These are phyloP conservation scores for Aureobasidium mangrovei DNA, from an alignment of 2,329 filamentous ascomycete genomes.

Conservation along the genomic window DNA sequence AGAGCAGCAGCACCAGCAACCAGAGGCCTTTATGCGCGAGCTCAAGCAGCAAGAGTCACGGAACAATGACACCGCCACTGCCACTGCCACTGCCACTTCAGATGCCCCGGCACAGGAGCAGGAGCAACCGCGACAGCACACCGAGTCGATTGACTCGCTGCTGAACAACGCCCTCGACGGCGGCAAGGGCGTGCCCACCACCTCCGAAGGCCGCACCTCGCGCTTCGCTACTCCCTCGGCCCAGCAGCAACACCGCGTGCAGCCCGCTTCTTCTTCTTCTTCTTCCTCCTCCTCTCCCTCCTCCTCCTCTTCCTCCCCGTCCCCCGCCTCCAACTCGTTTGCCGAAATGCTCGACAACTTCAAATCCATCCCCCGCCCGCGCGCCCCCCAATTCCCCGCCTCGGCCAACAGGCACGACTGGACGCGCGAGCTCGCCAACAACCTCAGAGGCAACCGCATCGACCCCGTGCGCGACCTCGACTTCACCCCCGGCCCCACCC, in stretches of 20 bases:
- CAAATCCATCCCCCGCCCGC: not conserved
- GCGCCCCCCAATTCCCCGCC: no score
- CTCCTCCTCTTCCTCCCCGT: not conserved
- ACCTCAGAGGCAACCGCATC: not conserved
- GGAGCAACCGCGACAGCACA: not conserved
- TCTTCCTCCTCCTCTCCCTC: slow-evolving; percentile 7
- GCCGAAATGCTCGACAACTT: slow-evolving; percentile 14
- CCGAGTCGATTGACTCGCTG: slow-evolving; percentile 18
- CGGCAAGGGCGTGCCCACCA: slow-evolving; percentile 21
- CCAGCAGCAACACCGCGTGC: slow-evolving; percentile 15
- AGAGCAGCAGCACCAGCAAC: slow-evolving; percentile 14
- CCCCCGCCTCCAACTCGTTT: slow-evolving; percentile 5
- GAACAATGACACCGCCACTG: not conserved
- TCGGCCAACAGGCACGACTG: no score
- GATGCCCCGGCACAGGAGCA: slow-evolving; percentile 18
- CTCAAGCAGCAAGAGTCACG: slow-evolving; percentile 2
- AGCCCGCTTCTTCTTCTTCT: slow-evolving; percentile 2
- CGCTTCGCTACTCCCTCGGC: slow-evolving; percentile 22
- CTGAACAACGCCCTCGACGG: slow-evolving; percentile 25
- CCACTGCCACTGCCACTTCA: not conserved
- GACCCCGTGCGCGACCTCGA: not conserved
- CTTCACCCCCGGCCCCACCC: slow-evolving; percentile 24
- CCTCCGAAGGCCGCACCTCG: slow-evolving; percentile 21
- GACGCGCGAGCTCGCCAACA: no score
- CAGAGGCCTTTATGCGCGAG: slow-evolving; percentile 6